phyloP scores from a whole-genome alignment of 208 protist species.

The Kentomonas sorsogonicus region DNA sequence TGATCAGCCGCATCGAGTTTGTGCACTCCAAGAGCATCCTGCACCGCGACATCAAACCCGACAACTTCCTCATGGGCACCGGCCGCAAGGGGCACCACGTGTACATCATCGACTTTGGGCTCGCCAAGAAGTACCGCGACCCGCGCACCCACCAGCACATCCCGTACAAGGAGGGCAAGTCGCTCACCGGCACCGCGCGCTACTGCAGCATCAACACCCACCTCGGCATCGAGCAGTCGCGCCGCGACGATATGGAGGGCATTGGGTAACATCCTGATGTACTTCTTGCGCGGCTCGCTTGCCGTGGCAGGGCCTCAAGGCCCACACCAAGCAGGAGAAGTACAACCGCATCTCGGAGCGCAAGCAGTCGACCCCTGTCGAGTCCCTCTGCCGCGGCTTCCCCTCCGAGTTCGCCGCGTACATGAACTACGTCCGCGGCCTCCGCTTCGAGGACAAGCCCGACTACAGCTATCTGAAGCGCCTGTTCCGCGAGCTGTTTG shows the following conservation, averaged over 20 bases:
- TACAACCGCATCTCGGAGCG: constrained; percentile 98
- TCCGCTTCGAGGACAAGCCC: constrained; percentile 99
- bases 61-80: constrained; percentile 93
- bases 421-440: constrained; percentile 94
- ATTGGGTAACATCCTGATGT: constrained; percentile 99
- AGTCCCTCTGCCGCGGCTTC: constrained; percentile 93
- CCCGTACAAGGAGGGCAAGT: constrained; percentile 98
- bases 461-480: constrained; percentile 98
- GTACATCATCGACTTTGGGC: constrained; percentile 98
- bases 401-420: constrained; percentile 96
- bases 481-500: constrained; percentile 98
- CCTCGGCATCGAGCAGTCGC: constrained; percentile 95
- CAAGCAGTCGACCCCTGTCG: constrained; percentile 95
- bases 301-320: constrained; percentile 98
- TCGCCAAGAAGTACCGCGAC: constrained; percentile 99
- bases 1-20: constrained; percentile 89
- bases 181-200: constrained; percentile 98
- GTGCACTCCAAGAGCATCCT: constrained; percentile 91
- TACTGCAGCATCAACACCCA: constrained; percentile 99
- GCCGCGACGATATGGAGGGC: constrained; percentile 98
- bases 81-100: constrained; percentile 88
- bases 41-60: constrained; percentile 93
- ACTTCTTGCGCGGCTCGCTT: constrained; percentile 98
- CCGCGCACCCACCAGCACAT: constrained; percentile 98
- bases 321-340: constrained; percentile 97